Evolutionary conservation across 2,329 filamentous ascomycete genomes (phyloP), one percentile per base, ranked within the genome.

Genomic region (Calonectria pseudoturangicola): DNA sequence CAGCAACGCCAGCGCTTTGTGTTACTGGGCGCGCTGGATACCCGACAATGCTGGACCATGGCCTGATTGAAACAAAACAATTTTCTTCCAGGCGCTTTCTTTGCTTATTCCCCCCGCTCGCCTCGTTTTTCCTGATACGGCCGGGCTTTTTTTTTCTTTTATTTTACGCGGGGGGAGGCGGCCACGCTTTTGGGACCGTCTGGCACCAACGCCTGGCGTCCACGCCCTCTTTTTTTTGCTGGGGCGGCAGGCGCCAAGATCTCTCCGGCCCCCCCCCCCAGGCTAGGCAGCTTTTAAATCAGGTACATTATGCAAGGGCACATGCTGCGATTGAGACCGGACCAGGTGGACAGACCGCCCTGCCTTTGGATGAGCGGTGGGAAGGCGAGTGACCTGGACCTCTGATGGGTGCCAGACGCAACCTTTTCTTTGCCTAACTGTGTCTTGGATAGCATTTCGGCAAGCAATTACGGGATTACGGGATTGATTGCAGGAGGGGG

Each of bases 301-400:
- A 78, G 76, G 77, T 47, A 78, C 76, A 74, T 74, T 45, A 79
- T 79, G 77, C 73, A 79, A 79, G 77, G 77, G 77, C 75, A 70
- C 58, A 71, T 73, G 70, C 74, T 58, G 73, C 65, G 64, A 54
- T 69, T 69, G 48, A 58, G 54, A 58, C 54, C 33, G n/a, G 47
- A 33, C 58, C 27, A 74, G 69, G 60, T 76, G 69, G 73, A 66
- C 75, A 79, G 74, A 78, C 70, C 76, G 76, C 76, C 74, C 74
- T 67, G 36, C 13, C 39, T 33, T 36, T 62, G 3, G 13, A 33
- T 28, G 51, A 21, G 43, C 73, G 21, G 68, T 76, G 72, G 54
- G 67, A 45, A 45, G 39, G 63, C 62, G 68, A 75, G 67, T 21
- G 27, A 70, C 45, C 65, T 66, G 33, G 33, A 16, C 54, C 36